Evolutionary conservation across 345 rosid species (phyloP), one percentile per base, ranked within the genome.

Genomic region (Nasturtium officinale): DNA sequence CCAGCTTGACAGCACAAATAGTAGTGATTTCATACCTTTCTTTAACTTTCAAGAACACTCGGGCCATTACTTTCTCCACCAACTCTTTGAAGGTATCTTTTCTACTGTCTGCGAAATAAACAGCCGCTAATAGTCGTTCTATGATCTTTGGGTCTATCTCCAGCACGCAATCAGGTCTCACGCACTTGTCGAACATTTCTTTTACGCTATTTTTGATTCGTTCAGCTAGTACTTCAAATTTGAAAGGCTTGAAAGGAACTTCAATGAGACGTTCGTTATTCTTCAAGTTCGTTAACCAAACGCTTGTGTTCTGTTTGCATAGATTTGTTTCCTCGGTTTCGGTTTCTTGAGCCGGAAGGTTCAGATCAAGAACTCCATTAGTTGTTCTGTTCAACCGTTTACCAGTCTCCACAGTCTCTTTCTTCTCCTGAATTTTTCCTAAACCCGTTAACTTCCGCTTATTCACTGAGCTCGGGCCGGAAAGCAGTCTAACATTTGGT

Each of bases 331-430:
- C 82, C 29, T 18, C 72, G 17, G 32, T 35, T 30, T 81, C 89
- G 4, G 64, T 67, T 61, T 80, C 89, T 73, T 85, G 89, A 2
- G 87, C 91, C 2, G 91, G 91, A 75, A 88, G 81, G 77, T 90
- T 88, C 82, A 90, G 75, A 77, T 90, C 93, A 38, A 90, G 85
- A 64, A 76, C 79, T 67, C 69, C 74, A 26, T 69, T 68, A 30
- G 60, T 50, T 32, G 74, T 70, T 74, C 20, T 80, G 74, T 85
- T 77, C 23, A 84, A 67, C 40, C 87, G 77, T 73, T 87, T 89
- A 29, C 72, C 72, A 17, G 21, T 72, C 61, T 82, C 87, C 5
- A 46, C 17, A 32, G 46, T 45, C 70, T 81, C 82, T 0, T 37
- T 37, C 42, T 53, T 78, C 67, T 69, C 86, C 9, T 65, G 71